These are phyloP conservation scores for Pterocarpus macrocarpus DNA, from an alignment of 306 rosid species.

Conservation along the genomic window DNA sequence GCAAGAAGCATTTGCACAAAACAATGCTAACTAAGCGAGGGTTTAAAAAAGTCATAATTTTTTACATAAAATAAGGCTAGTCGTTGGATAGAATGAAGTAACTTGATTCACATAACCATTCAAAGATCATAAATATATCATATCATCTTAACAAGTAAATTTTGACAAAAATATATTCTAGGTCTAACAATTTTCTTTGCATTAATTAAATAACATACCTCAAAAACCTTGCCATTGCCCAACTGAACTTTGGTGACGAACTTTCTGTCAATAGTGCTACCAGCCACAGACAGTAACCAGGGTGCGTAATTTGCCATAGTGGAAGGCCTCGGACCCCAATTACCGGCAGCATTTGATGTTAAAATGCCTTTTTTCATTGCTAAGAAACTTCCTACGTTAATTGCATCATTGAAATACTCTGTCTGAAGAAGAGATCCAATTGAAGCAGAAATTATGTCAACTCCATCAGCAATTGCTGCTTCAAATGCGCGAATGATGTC, in stretches of 20 bases:
- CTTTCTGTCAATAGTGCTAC: slow-evolving; percentile 55
- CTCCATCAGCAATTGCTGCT: slow-evolving; percentile 65
- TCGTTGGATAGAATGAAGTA: too few species aligned
- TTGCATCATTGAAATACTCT: slow-evolving; percentile 16
- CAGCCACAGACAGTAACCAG: slow-evolving; percentile 69
- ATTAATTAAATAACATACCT: too few species aligned
- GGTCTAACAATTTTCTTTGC: too few species aligned
- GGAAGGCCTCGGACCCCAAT: slow-evolving; percentile 36
- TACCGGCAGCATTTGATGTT: slow-evolving; percentile 58
- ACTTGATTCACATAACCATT: too few species aligned
- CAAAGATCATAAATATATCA: too few species aligned
- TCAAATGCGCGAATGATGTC: slow-evolving; percentile 54
- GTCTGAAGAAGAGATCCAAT: slow-evolving; percentile 29
- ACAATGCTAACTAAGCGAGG: too few species aligned
- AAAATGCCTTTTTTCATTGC: slow-evolving; percentile 60
- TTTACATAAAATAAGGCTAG: too few species aligned
- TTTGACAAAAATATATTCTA: too few species aligned
- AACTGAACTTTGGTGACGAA: slow-evolving; percentile 52
- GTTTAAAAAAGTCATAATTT: too few species aligned
- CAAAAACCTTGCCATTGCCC: slow-evolving; percentile 37
- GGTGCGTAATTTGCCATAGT: slow-evolving; percentile 51
- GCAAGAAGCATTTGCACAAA: too few species aligned
- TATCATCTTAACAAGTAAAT: too few species aligned
- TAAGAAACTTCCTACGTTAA: slow-evolving; percentile 66
- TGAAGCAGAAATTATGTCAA: slow-evolving; percentile 59